Evolutionary conservation across 352 stramenopile species (phyloP).

Genomic region (Vaucheria bursata): DNA sequence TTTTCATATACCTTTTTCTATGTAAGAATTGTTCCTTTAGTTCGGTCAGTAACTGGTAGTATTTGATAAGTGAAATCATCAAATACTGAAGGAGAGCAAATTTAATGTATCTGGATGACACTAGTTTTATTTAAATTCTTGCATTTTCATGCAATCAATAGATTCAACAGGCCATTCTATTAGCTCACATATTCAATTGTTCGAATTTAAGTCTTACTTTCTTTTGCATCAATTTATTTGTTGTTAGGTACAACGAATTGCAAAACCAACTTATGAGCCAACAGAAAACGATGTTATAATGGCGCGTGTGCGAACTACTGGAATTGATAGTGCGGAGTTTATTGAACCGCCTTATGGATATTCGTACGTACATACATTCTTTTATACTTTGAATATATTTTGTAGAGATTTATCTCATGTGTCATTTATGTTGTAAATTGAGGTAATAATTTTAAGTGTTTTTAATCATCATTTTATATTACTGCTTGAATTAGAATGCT

Average conservation of each 20-base stretch:
- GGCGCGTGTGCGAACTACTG: conserved; percentile 81
- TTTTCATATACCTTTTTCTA: no score
- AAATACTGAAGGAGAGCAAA: not conserved
- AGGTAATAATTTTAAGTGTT: no score
- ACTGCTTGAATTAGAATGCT: no score
- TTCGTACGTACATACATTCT: conserved; percentile 25
- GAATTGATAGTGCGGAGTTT: conserved; percentile 67
- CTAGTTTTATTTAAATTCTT: not conserved
- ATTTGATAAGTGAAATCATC: not conserved
- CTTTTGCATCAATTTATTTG: not conserved
- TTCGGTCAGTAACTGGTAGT: no score
- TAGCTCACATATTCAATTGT: not conserved
- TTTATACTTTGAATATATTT: no score
- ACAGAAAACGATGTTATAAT: conserved; percentile 90
- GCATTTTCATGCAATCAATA: not conserved
- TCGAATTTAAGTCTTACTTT: not conserved
- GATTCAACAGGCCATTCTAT: not conserved
- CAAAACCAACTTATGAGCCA: conserved; percentile 72
- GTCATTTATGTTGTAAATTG: no score
- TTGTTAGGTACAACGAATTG: conserved; percentile 56
- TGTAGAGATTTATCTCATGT: no score
- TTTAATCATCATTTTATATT: no score
- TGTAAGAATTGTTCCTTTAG: no score
- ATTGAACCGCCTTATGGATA: conserved; percentile 47
- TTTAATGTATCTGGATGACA: not conserved